Base-by-base conservation (phyloP, 495 filamentous ascomycete genomes). In the Penicillium canescens region DNA sequence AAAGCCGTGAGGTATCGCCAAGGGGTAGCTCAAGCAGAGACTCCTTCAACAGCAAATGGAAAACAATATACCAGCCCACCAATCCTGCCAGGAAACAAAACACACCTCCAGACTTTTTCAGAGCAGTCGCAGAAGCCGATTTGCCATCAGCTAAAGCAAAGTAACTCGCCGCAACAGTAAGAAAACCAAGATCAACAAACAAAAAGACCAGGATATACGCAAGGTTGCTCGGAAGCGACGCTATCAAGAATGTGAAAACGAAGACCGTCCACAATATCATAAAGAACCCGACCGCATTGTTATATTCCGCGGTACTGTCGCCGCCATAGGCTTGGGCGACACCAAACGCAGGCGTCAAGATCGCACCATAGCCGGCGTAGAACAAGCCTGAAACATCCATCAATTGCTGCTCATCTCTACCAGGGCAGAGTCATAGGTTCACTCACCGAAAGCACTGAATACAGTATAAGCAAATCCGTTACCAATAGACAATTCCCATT, bases 381-480 rank as follows among this genome's bases (percentile, higher is more conserved):
- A 80, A 80, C 47, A 80, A 68, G 12, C 76, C 61, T 63, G 21
- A 12, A 23, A 12, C 10, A 12, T 42, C 18, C 28, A 11, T 23
- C 13, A 41, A 10, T 13, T 0, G 7, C 13, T 24, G 1, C 40
- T 20, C 1, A 24, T 31, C 0, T 31, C 5, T 0, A 31, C 28
- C 2, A 31, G 28, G 2, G 28, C 1, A 40, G 3, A 18, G 10
- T 4, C 24, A 26, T 14, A 28, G 10, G 24, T 6, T 23, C 33
- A 39, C 61, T n/a, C 26, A 62, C 61, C 71, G 46, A 80, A 78
- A 28, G 77, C 76, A 52, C 68, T 70, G 21, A 78, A 73, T 9
- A 79, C 76, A 3, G 78, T 82, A 34, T 82, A 81, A 6, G 73
- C 71, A 40, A 77, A 81, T 0, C 68, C 75, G 54, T 80, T 79